These are phyloP conservation scores for Apiospora kogelbergensis DNA, from an alignment of 2,329 filamentous ascomycete species.

Conservation along the genomic window DNA sequence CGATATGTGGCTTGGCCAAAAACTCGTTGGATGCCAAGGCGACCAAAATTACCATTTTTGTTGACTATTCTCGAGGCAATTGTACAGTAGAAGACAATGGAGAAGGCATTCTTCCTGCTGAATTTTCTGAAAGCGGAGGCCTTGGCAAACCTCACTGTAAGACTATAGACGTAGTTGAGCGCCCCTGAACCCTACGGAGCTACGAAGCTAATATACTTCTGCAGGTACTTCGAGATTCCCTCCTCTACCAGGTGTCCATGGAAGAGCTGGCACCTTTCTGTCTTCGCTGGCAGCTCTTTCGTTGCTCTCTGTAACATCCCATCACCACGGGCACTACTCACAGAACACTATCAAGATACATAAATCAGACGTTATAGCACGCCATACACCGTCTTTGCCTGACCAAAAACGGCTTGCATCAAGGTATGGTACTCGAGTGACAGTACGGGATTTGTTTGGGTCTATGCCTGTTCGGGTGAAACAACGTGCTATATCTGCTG, in stretches of 20 bases:
- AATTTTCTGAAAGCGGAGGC: constrained; percentile 69
- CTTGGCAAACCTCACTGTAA: constrained; percentile 73
- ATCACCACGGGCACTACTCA: constrained; percentile 58
- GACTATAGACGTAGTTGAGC: constrained; percentile 32
- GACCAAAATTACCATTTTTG: constrained; percentile 63
- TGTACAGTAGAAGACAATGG: constrained; percentile 87
- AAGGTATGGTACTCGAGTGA: constrained; percentile 72
- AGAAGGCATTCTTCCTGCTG: constrained; percentile 67
- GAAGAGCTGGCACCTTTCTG: constrained; percentile 72
- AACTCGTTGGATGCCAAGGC: constrained; percentile 85
- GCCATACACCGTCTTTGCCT: constrained; percentile 60
- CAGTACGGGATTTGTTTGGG: constrained; percentile 80
- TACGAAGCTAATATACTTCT: constrained; percentile 12
- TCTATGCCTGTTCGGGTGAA: constrained; percentile 89
- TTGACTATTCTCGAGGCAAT: constrained; percentile 74
- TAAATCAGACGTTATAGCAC: constrained; percentile 63
- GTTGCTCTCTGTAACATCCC: constrained; percentile 74
- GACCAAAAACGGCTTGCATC: constrained; percentile 57
- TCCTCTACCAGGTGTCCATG: constrained; percentile 51
- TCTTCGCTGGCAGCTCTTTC: constrained; percentile 75
- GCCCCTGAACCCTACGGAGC: neutral
- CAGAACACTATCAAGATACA: constrained; percentile 69
- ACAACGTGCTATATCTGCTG: constrained; percentile 60
- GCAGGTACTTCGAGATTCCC: constrained; percentile 78
- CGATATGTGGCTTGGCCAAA: constrained; percentile 70